Evolutionary conservation across 192 early-diverging fungal genomes (phyloP).

Genomic region (Coemansia sp.): DNA sequence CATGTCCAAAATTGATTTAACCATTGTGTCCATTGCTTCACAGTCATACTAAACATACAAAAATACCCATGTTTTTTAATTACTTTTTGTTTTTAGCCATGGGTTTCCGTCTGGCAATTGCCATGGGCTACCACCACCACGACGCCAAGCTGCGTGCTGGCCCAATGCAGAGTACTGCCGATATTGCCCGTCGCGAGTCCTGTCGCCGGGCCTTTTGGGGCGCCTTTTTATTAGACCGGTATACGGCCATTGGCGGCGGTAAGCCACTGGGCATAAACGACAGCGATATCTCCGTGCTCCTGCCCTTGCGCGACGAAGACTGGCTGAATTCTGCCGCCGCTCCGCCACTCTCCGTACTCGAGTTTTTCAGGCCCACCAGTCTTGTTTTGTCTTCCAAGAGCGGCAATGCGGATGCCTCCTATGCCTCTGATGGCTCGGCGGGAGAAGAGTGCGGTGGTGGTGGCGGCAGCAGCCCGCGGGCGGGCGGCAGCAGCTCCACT

Average conservation of each 20-base stretch:
- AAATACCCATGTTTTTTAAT: background rate
- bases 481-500: conserved; percentile 8
- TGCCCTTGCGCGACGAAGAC: conserved; percentile 45
- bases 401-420: background rate
- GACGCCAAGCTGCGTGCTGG: conserved; percentile 43
- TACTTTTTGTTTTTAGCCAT: conserved; percentile 32
- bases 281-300: conserved; percentile 42
- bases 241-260: conserved; percentile 51
- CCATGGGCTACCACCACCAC: conserved; percentile 53
- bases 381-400: background rate
- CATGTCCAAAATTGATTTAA: background rate
- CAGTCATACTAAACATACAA: background rate
- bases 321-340: conserved; percentile 27
- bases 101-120: conserved; percentile 54
- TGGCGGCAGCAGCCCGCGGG: background rate
- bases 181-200: conserved; percentile 40
- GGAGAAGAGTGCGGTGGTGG: background rate
- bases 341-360: conserved; percentile 34
- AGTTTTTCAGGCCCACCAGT: conserved; percentile 43
- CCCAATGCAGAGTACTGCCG: conserved; percentile 34
- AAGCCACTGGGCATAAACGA: conserved; percentile 55
- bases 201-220: conserved; percentile 55
- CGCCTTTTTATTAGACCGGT: conserved; percentile 46
- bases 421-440: background rate
- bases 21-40: background rate